Percentiles rank a stretch among this genome's conserved stretches.
These are phyloP conservation scores for Mortierella sp. DNA, from an alignment of 371 early-diverging fungal species.

Conservation along the genomic window DNA sequence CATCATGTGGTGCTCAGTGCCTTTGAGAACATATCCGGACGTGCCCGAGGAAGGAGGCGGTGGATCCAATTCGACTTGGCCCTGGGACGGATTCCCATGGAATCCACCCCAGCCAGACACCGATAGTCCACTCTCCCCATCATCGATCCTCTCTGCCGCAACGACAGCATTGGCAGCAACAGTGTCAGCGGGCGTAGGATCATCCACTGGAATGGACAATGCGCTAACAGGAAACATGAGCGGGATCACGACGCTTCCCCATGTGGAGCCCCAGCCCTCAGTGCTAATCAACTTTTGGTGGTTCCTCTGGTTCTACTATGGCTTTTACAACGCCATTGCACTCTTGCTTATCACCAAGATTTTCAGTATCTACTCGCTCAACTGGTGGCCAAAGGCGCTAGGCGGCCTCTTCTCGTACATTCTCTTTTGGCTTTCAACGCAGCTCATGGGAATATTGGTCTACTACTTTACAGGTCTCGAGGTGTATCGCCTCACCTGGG, in stretches of 20 bases:
- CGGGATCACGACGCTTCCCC: slow-evolving; percentile 12
- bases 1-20: slow-evolving; percentile 52
- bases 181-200: slow-evolving; percentile 10
- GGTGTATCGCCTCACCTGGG: slow-evolving; percentile 71
- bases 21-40: slow-evolving; percentile 46
- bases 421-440: slow-evolving; percentile 73
- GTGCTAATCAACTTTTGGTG: slow-evolving; percentile 77
- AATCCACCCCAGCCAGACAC: slow-evolving; percentile 7
- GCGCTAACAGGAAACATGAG: slow-evolving; percentile 12
- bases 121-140: slow-evolving; percentile 7
- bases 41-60: slow-evolving; percentile 24
- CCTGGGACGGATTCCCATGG: slow-evolving; percentile 41
- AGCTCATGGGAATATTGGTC: slow-evolving; percentile 64
- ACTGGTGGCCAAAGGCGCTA: slow-evolving; percentile 79
- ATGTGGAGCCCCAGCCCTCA: slow-evolving; percentile 27
- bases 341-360: slow-evolving; percentile 76
- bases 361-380: slow-evolving; percentile 79
- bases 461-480: slow-evolving; percentile 61
- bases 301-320: slow-evolving; percentile 81
- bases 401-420: slow-evolving; percentile 68
- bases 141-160: slow-evolving; percentile 7
- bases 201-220: slow-evolving; percentile 7
- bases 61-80: slow-evolving; percentile 33
- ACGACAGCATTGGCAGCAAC: slow-evolving; percentile 2
- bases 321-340: slow-evolving; percentile 76